These are phyloP conservation scores for Haplographium delicatum DNA, from an alignment of 495 filamentous ascomycete species.

Conservation along the genomic window DNA sequence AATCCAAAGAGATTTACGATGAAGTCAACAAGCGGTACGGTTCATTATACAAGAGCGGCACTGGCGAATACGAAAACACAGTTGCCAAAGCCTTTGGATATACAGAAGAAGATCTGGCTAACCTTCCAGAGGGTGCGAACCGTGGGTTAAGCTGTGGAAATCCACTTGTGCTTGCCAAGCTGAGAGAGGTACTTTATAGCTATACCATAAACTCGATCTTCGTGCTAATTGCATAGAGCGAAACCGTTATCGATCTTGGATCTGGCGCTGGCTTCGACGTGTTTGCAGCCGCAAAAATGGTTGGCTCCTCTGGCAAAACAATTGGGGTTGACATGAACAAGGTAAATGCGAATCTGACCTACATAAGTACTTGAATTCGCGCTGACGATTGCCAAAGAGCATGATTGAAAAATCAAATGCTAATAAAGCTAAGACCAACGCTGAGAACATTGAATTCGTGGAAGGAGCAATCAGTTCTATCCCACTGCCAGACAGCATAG, in stretches of 20 bases:
- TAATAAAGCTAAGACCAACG: constrained; percentile 39
- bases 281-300: constrained; percentile 52
- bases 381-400: too few species aligned
- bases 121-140: constrained; percentile 53
- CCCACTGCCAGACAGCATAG: constrained; percentile 35
- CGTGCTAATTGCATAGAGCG: constrained; percentile 37
- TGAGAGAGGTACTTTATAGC: constrained; percentile 39
- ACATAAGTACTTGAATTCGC: constrained; percentile 25
- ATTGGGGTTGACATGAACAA: constrained; percentile 68
- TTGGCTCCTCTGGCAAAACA: constrained; percentile 47
- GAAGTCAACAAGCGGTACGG: too few species aligned
- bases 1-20: too few species aligned
- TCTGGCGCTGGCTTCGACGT: constrained; percentile 61
- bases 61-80: too few species aligned
- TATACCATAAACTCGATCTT: not conserved
- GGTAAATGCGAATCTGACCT: constrained; percentile 26
- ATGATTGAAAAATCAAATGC: constrained; percentile 49
- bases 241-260: constrained; percentile 59
- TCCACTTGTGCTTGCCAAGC: constrained; percentile 48
- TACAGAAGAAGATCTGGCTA: constrained; percentile 43
- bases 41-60: too few species aligned
- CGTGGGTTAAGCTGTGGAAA: constrained; percentile 66
- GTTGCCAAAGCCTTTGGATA: constrained; percentile 61
- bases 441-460: constrained; percentile 45
- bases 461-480: constrained; percentile 50